These are phyloP conservation scores for Pyronema omphalodes DNA, from an alignment of 495 filamentous ascomycete genomes.

Conservation along the genomic window DNA sequence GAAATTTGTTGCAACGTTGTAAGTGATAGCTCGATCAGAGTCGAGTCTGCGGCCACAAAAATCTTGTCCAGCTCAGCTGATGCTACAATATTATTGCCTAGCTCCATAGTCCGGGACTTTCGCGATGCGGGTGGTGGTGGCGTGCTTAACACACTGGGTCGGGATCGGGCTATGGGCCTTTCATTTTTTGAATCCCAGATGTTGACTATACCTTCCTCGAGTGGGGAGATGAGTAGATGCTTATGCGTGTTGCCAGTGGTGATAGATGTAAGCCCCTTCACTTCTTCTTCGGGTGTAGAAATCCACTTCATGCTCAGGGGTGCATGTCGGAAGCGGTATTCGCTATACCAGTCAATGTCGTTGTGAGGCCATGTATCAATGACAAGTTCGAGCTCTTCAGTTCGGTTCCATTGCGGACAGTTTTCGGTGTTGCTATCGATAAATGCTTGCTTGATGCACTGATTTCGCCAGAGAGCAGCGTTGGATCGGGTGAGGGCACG, in stretches of 20 bases:
- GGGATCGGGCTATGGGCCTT: background rate
- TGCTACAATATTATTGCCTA: background rate
- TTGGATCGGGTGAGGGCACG: slow-evolving; percentile 18
- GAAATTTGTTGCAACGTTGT: slow-evolving; percentile 52
- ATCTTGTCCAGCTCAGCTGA: background rate
- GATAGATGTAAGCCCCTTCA: slow-evolving; percentile 12
- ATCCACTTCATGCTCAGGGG: slow-evolving; percentile 20
- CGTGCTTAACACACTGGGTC: background rate
- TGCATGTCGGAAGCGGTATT: slow-evolving; percentile 21
- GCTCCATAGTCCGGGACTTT: background rate
- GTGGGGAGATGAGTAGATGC: slow-evolving; percentile 18
- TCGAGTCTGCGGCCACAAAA: background rate
- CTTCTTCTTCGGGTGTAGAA: slow-evolving; percentile 12
- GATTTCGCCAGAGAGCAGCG: slow-evolving; percentile 17
- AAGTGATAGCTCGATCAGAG: slow-evolving; percentile 25
- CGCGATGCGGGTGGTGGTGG: background rate
- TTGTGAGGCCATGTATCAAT: slow-evolving; percentile 1
- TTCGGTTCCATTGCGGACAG: slow-evolving; percentile 7
- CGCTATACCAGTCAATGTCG: slow-evolving; percentile 20
- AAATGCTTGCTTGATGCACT: slow-evolving; percentile 13
- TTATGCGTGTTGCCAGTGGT: slow-evolving; percentile 1
- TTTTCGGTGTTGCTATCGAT: slow-evolving; percentile 5
- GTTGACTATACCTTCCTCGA: slow-evolving; percentile 15
- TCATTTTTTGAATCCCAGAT: background rate
- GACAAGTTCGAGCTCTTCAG: slow-evolving; percentile 5